phyloP scores from a whole-genome alignment of 2,329 filamentous ascomycete genomes.

The Botryotinia convoluta region DNA sequence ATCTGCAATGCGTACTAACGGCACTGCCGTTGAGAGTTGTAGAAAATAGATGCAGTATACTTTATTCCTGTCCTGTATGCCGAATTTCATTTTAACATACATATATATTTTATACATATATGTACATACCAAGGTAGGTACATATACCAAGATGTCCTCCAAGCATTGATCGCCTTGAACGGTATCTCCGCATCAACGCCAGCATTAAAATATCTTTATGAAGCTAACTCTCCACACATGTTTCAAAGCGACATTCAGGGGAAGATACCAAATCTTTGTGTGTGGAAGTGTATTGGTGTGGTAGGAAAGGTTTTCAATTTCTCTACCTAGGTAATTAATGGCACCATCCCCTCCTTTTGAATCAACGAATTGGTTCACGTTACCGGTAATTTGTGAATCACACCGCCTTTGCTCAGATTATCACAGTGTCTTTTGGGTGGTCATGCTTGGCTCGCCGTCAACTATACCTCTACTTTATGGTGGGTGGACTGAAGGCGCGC shows the following conservation, averaged over 20 bases:
- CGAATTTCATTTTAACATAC: not conserved
- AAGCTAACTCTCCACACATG: not conserved
- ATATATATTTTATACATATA: not conserved
- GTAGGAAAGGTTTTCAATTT: not conserved
- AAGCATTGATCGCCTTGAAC: not conserved
- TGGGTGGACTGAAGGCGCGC: not conserved
- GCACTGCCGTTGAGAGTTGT: not conserved
- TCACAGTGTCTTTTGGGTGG: not conserved
- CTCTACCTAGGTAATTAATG: not conserved
- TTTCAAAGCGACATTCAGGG: not conserved
- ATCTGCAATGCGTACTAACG: not conserved
- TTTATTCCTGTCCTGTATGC: not conserved
- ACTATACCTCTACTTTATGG: not conserved
- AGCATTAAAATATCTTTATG: not conserved
- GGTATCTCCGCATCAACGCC: not conserved
- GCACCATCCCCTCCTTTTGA: not conserved
- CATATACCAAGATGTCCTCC: not conserved
- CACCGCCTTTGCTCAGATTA: not conserved
- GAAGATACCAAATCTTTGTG: not conserved
- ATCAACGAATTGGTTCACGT: not conserved
- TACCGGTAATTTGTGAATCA: not conserved
- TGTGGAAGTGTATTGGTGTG: not conserved
- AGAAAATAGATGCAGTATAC: not conserved
- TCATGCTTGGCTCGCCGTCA: not conserved
- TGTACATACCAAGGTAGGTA: not conserved